These are phyloP conservation scores for Porpolomopsis calyptriformis DNA, from an alignment of 768 basidiomycete genomes.

Conservation along the genomic window DNA sequence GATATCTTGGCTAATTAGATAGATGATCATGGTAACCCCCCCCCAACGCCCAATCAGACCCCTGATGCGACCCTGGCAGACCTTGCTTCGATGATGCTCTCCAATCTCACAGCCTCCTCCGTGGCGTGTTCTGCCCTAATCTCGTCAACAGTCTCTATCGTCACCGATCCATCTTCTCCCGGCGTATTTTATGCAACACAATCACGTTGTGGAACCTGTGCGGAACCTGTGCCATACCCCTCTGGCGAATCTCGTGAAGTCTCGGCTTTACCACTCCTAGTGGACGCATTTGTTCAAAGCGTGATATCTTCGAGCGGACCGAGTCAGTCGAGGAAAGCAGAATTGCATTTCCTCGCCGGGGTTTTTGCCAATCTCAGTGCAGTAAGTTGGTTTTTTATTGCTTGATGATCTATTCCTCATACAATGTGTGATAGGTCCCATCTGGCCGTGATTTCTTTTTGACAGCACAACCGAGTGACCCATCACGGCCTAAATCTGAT, in stretches of 20 bases:
- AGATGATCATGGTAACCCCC: constrained; percentile 4
- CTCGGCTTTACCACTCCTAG: constrained; percentile 65
- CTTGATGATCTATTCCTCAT: background rate
- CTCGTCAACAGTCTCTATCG: constrained; percentile 53
- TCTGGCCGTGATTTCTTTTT: constrained; percentile 74
- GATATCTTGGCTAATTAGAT: background rate
- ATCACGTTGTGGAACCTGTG: constrained; percentile 72
- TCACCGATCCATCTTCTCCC: constrained; percentile 37
- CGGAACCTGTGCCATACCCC: constrained; percentile 65
- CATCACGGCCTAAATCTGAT: constrained; percentile 30
- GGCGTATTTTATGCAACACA: constrained; percentile 60
- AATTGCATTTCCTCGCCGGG: constrained; percentile 83
- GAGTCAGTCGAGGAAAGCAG: constrained; percentile 54
- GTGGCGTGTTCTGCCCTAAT: constrained; percentile 55
- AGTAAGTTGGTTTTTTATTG: constrained; percentile 33
- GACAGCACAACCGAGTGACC: constrained; percentile 48
- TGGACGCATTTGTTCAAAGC: constrained; percentile 81
- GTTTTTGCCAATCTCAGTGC: constrained; percentile 88
- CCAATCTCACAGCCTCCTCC: constrained; percentile 80
- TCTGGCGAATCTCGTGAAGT: constrained; percentile 40
- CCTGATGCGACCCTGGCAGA: constrained; percentile 87
- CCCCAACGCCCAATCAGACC: constrained; percentile 40
- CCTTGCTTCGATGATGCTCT: constrained; percentile 92
- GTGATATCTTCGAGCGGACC: constrained; percentile 43
- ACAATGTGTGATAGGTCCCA: constrained; percentile 42